Evolutionary conservation across 106 monocot species (phyloP), one percentile per base, ranked within the genome.

Genomic region (Acorus gramineus): DNA sequence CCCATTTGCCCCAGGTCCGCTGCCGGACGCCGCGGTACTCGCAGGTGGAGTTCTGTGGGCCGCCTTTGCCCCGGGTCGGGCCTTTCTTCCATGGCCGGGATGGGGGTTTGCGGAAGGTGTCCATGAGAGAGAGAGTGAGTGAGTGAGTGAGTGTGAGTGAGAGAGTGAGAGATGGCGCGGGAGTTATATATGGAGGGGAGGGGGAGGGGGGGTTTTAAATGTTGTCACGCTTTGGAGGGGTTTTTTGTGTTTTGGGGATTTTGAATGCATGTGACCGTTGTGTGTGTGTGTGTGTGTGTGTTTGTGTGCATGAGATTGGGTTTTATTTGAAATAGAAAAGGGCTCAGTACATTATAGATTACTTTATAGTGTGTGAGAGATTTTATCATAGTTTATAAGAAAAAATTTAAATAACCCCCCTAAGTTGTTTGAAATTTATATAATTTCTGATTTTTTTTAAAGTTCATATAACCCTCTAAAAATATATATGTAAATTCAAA

Each of bases 1-100:
- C 96, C 96, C 96, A 96, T 73, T 96, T 96, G 28, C 96, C 96
- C 96, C 96, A 96, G 6, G 96, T 96, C 60, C 96, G 77, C 76
- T 96, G 96, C 71, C 96, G 66, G 45, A 96, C 96, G 5, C 96
- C 96, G 3, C 91, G 77, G 78, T 85, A 96, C 73, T 91, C 85
- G 75, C 96, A 96, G 11, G 85, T 66, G 10, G 96, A 72, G 73
- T 96, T 96, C 80, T 87, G 85, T 0, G 96, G 96, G 44, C 96
- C 96, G 7, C 96, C 96, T 48, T 88, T 96, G n/a, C 96, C 96
- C 8, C 90, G 70, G 47, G 85, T 71, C 2, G 87, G 87, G 42
- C 90, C 95, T 51, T 96, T 96, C 85, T 96, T 96, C 95, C 90
- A 96, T 45, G 82, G 82, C 68, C 94, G 67, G 11, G 46, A 66